Evolutionary conservation across 208 protist genomes (phyloP), one percentile per base, ranked within the genome.

Genomic region (Kentomonas sorsogonicus): DNA sequence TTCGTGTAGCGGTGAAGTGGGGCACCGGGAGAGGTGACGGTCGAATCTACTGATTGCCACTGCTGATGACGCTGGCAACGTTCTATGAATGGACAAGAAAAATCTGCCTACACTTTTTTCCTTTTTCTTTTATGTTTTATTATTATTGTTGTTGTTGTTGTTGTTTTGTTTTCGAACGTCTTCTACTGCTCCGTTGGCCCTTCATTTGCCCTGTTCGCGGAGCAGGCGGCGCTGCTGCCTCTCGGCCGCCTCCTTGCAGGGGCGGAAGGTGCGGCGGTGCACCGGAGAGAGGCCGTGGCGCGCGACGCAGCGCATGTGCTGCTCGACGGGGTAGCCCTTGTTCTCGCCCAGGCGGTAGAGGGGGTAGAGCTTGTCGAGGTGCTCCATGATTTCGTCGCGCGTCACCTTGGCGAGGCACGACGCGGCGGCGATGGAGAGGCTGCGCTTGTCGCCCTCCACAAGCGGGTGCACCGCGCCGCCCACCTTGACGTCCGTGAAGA

Each of bases 321-420:
- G 59, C 60, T 93, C 87, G 44, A 93, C 86, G 6, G 84, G 86
- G 69, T 96, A 96, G 2, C 86, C 86, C 44, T 91, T 91, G 66
- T 96, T 89, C 29, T 80, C 77, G 9, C 40, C 71, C 51, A 96
- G 91, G 53, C 73, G 65, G 63, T 94, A 96, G 43, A 38, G 77
- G 0, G 90, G 86, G 69, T 91, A 94, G 34, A 90, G 66, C 13
- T 34, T 69, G 23, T 79, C 73, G 20, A 94, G 56, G 53, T 88
- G 86, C 29, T 75, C 77, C 86, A 96, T 93, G 6, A 89, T 73
- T 38, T 92, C 86, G 54, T 96, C 90, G 15, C 90, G 84, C 7
- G 79, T 69, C 16, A 91, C 87, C 74, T 96, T 96, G 7, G 86
- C 86, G 30, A 96, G 69, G 72, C 86, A 93, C 9, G 86, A 94